A percentile compares a stretch with the other conserved stretches of the same genome.
Evolutionary conservation across 1,284 basidiomycete genomes (phyloP).

Genomic region (Phellinidium pouzarii): DNA sequence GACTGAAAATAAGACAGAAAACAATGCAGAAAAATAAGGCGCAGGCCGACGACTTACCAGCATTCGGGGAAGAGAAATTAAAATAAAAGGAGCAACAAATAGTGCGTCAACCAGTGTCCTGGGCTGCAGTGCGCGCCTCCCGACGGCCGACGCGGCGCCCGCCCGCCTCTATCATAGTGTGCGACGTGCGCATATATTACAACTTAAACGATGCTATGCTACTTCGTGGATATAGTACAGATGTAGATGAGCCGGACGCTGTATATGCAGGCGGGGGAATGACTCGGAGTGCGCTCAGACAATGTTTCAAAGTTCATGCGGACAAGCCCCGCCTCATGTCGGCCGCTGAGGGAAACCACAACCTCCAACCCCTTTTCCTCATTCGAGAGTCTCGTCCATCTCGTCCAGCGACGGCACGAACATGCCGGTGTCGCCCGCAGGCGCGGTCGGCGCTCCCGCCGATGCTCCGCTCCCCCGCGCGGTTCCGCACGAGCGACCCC

Average conservation of each 20-base stretch:
- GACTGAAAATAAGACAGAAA: not conserved
- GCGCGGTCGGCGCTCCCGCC: not conserved
- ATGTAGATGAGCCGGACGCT: not conserved
- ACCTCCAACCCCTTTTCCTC: too few relatives aligned
- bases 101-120: too few relatives aligned
- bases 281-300: not conserved
- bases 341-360: too few relatives aligned
- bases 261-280: not conserved
- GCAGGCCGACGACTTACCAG: too few relatives aligned
- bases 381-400: constrained; percentile 17
- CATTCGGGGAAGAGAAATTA: too few relatives aligned
- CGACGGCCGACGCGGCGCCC: not conserved
- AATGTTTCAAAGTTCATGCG: not conserved
- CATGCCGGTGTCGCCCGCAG: not conserved
- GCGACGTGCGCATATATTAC: not conserved
- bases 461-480: constrained; percentile 26
- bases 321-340: too few relatives aligned
- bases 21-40: not conserved
- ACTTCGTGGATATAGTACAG: not conserved
- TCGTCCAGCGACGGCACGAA: constrained; percentile 18
- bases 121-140: too few relatives aligned
- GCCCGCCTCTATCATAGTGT: not conserved
- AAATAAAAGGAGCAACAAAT: too few relatives aligned
- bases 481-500: constrained; percentile 46
- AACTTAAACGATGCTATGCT: not conserved